phyloP scores from a whole-genome alignment of 345 rosid genomes.

The Carallia brachiata region DNA sequence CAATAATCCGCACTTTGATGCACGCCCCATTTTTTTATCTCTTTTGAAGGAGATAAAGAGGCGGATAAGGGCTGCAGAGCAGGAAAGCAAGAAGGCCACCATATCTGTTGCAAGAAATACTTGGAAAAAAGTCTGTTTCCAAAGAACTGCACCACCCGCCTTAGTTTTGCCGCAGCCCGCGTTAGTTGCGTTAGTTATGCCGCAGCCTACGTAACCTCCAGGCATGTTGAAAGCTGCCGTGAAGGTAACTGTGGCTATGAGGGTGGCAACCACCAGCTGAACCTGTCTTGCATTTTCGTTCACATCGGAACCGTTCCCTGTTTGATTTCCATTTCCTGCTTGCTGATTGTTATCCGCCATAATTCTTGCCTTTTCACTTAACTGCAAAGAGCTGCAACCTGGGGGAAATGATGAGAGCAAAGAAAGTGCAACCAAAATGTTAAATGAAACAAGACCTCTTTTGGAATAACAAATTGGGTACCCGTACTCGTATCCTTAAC shows the following conservation, averaged over 20 bases:
- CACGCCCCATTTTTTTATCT: accelerated
- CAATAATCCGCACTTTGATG: accelerated
- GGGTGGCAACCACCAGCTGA: conserved; percentile 9
- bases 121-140: background rate
- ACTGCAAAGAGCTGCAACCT: no score
- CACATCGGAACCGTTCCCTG: no score
- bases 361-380: no score
- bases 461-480: no score
- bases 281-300: background rate
- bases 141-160: conserved; percentile 3
- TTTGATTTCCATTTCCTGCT: no score
- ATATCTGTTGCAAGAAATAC: conserved; percentile 5
- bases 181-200: background rate
- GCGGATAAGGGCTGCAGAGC: background rate
- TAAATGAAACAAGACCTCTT: no score
- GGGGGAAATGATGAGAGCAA: no score
- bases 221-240: conserved; percentile 13
- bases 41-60: background rate
- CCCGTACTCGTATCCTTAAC: no score
- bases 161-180: no score
- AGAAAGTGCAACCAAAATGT: no score
- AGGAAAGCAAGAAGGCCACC: conserved; percentile 3
- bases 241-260: conserved; percentile 15
- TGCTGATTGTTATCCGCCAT: no score
- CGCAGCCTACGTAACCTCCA: background rate